phyloP scores from a whole-genome alignment of 1,284 basidiomycete genomes.

The Sphaerobolus stellatus region DNA sequence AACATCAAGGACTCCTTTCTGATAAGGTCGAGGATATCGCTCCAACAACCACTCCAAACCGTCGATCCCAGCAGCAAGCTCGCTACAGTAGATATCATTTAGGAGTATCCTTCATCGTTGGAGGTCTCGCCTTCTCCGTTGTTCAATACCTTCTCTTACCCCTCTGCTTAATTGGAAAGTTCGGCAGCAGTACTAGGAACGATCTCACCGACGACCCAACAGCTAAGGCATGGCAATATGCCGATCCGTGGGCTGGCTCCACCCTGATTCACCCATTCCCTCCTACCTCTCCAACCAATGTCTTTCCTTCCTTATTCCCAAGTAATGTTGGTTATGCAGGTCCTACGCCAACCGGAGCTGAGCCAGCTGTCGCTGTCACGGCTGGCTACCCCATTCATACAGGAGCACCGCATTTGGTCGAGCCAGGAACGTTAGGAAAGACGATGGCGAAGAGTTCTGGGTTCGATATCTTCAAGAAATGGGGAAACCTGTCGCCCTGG shows the following conservation, averaged over 20 bases:
- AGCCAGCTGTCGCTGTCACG: conserved; percentile 74
- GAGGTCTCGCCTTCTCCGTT: conserved; percentile 42
- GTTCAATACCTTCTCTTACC: conserved; percentile 41
- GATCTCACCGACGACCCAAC: too few species aligned
- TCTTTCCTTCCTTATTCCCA: conserved; percentile 67
- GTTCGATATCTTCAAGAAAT: conserved; percentile 67
- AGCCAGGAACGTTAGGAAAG: conserved; percentile 31
- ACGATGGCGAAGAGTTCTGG: conserved; percentile 19
- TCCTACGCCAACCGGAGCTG: conserved; percentile 80
- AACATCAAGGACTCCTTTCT: background rate
- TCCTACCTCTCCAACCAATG: conserved; percentile 70
- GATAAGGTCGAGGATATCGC: conserved; percentile 1
- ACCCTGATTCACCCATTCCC: conserved; percentile 68
- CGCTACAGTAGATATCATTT: conserved; percentile 31
- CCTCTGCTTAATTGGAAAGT: conserved; percentile 30
- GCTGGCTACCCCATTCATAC: conserved; percentile 74
- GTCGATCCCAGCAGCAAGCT: background rate
- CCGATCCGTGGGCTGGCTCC: conserved; percentile 67
- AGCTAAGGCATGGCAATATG: too few species aligned
- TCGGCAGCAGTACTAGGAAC: conserved; percentile 4
- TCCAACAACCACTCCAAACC: background rate
- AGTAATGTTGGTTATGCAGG: conserved; percentile 79
- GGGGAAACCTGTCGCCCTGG: conserved; percentile 87
- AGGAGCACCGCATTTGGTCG: conserved; percentile 64
- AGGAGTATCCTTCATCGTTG: conserved; percentile 43